A percentile compares a stretch with the other conserved stretches of the same genome.
phyloP scores from a whole-genome alignment of 352 stramenopile species.

The Blastocystis sp. region DNA sequence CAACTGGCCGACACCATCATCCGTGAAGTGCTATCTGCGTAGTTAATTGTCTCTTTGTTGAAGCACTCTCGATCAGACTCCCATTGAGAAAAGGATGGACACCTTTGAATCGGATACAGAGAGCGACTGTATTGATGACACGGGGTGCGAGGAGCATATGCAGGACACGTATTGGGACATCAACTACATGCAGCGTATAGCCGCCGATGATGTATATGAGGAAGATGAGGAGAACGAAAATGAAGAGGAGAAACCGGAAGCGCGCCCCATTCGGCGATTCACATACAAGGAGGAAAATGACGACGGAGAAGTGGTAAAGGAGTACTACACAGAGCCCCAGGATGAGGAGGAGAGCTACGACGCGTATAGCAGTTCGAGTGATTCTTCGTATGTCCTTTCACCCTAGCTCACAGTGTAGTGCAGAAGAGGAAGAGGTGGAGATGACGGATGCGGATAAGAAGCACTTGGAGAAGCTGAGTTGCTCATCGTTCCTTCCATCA shows the following conservation, averaged over 20 bases:
- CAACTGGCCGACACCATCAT: constrained; percentile 29
- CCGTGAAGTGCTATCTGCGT: not conserved
- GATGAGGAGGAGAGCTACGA: not conserved
- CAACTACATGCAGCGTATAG: constrained; percentile 44
- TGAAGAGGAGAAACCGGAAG: not conserved
- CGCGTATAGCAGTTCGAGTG: not conserved
- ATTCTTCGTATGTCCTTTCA: not conserved
- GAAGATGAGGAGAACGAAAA: not conserved
- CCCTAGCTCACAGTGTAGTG: not conserved
- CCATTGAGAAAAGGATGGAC: not conserved
- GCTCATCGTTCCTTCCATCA: not conserved
- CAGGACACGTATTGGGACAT: constrained; percentile 57
- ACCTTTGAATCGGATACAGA: not conserved
- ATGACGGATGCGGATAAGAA: constrained; percentile 15
- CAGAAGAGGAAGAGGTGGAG: not conserved
- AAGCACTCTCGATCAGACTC: not conserved
- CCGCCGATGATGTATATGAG: not conserved
- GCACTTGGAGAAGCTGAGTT: constrained; percentile 4
- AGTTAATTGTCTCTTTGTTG: not conserved
- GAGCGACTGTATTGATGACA: constrained; percentile 50
- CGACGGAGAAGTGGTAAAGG: constrained; percentile 40
- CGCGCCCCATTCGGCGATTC: not conserved
- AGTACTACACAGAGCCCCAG: constrained; percentile 6
- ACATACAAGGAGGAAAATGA: constrained; percentile 40
- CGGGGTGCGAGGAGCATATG: constrained; percentile 43